Evolutionary conservation across 1,284 basidiomycete genomes (phyloP).

Genomic region (Irpex sp.): DNA sequence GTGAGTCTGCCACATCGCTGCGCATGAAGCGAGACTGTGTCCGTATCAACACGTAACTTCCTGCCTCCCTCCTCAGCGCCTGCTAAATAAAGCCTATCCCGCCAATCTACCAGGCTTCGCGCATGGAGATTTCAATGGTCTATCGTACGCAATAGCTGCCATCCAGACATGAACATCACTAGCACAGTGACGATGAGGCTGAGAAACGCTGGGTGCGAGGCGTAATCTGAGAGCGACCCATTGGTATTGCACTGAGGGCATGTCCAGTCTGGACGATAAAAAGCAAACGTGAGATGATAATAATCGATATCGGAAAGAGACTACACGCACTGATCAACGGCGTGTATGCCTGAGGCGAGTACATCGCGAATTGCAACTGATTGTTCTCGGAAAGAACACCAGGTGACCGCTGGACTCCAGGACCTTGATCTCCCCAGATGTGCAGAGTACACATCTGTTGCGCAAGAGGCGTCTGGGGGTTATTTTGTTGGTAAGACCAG

Average conservation of each 20-base stretch:
- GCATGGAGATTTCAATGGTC: neutral
- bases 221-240: slow-evolving; percentile 42
- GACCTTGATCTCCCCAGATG: slow-evolving; percentile 79
- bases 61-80: neutral
- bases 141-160: slow-evolving; percentile 48
- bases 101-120: neutral
- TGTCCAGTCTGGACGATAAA: slow-evolving; percentile 59
- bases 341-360: slow-evolving; percentile 78
- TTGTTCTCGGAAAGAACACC: slow-evolving; percentile 74
- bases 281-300: slow-evolving; percentile 4
- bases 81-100: neutral
- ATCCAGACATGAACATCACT: slow-evolving; percentile 72
- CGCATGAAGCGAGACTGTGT: neutral
- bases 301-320: slow-evolving; percentile 4
- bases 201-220: slow-evolving; percentile 61
- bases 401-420: slow-evolving; percentile 49
- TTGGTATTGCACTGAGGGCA: slow-evolving; percentile 61
- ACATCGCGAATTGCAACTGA: slow-evolving; percentile 78
- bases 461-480: slow-evolving; percentile 66
- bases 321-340: slow-evolving; percentile 61
- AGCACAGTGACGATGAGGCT: slow-evolving; percentile 66
- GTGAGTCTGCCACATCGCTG: neutral
- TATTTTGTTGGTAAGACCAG: slow-evolving; percentile 67
- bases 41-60: neutral
- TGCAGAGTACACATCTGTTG: slow-evolving; percentile 74